A percentile compares a stretch with the other conserved stretches of the same genome.
phyloP scores from a whole-genome alignment of 2,329 filamentous ascomycete genomes.

The Stagonosporopsis cucurbitacearum region DNA sequence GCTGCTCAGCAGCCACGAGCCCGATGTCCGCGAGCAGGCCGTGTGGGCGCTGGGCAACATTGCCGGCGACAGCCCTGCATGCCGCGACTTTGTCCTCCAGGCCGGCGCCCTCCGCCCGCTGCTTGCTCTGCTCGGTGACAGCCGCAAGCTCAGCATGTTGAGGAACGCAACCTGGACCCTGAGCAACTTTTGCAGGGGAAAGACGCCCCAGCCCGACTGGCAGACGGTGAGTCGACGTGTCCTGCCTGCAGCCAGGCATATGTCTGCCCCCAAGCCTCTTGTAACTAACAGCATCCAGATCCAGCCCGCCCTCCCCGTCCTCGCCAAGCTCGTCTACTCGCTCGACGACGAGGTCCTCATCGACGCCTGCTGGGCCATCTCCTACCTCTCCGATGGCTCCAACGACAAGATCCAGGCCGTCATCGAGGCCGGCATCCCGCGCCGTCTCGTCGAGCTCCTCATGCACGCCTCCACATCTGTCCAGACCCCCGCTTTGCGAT shows the following conservation, averaged over 20 bases:
- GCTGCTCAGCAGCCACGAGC: slow-evolving; percentile 91
- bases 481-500: slow-evolving; percentile 94
- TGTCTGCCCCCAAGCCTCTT: too few relatives aligned
- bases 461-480: slow-evolving; percentile 99
- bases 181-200: slow-evolving; percentile 99
- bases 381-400: slow-evolving; percentile 94
- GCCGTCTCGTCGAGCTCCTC: slow-evolving; percentile 92
- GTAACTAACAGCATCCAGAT: slow-evolving; percentile 69
- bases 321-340: slow-evolving; percentile 97
- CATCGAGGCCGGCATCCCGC: slow-evolving; percentile 96
- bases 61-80: slow-evolving; percentile 95
- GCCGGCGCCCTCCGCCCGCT: slow-evolving; percentile 91
- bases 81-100: slow-evolving; percentile 93
- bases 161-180: slow-evolving; percentile 98
- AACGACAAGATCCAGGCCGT: slow-evolving; percentile 99
- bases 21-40: slow-evolving; percentile 96
- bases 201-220: slow-evolving; percentile 99
- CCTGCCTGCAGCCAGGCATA: background rate
- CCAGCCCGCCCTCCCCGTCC: slow-evolving; percentile 88
- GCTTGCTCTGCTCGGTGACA: slow-evolving; percentile 88
- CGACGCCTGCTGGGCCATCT: slow-evolving; percentile 99
- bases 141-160: slow-evolving; percentile 98
- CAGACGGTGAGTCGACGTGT: slow-evolving; percentile 72
- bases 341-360: slow-evolving; percentile 98
- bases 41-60: slow-evolving; percentile 99